These are phyloP conservation scores for Podospora pseudocomata DNA, from an alignment of 495 filamentous ascomycete genomes.

Conservation along the genomic window DNA sequence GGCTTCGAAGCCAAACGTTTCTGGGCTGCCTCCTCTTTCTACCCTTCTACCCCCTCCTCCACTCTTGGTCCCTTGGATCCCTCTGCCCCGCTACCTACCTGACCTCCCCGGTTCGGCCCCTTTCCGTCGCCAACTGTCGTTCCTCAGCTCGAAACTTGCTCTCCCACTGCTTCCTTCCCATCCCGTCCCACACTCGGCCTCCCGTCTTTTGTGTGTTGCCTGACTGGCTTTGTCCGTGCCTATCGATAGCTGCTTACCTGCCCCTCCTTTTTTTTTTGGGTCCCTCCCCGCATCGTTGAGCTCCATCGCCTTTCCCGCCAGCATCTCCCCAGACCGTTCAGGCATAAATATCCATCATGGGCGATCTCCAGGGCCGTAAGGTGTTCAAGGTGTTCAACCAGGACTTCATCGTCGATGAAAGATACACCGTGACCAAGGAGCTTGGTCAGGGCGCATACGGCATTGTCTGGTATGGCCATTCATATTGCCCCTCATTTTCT, in stretches of 20 bases:
- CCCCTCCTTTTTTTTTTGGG: conserved; percentile 9
- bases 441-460: conserved; percentile 96
- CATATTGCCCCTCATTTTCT: conserved; percentile 13
- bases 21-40: not conserved
- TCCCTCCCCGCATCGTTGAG: conserved; percentile 3
- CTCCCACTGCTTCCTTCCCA: not conserved
- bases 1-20: not conserved
- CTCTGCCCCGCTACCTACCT: not conserved
- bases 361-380: conserved; percentile 80
- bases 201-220: not conserved
- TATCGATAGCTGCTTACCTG: conserved; percentile 9
- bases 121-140: not conserved
- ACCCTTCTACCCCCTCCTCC: not conserved
- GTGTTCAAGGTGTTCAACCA: conserved; percentile 99
- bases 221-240: not conserved
- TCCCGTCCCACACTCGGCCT: not conserved
- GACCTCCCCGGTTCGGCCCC: not conserved
- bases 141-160: not conserved
- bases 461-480: conserved; percentile 83
- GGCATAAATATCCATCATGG: conserved; percentile 47
- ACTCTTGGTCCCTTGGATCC: not conserved
- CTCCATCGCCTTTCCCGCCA: not conserved
- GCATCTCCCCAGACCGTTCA: not conserved
- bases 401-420: conserved; percentile 96
- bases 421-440: conserved; percentile 98